Base-by-base conservation (phyloP, 2,329 filamentous ascomycete genomes). In the Sarocladium kiliense region DNA sequence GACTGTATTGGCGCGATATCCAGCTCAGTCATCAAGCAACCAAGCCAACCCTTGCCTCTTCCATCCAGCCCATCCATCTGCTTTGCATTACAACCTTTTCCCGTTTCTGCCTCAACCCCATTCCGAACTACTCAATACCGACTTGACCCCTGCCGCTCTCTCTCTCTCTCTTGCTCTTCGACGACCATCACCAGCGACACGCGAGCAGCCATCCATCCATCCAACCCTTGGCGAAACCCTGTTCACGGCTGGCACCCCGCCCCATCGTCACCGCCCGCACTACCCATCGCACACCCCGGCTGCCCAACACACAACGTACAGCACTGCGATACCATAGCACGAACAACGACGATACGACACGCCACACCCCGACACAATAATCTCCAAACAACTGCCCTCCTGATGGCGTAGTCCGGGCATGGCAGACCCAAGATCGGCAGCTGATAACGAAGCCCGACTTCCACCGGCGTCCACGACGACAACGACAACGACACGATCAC, bases 391-490 rank as follows among this genome's bases (percentile, higher is more conserved):
- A 19, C 26, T 54, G 30, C 39, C 37, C 27, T 39, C 41, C 79
- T 75, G 71, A 84, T 84, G 81, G 81, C 81, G 81, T 84, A 83
- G 81, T 81, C 77, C 65, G 69, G 71, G 71, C 79, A 84, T 84
- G 81, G 81, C 81, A 82, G 80, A 84, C 78, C 80, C 76, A 82
- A 84, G 72, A 71, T 65, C 68, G 70, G 68, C 70, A 77, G 73
- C 75, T 73, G 77, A 81, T 71, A 77, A 78, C 77, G 75, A 79
- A 74, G 74, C 73, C 76, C 77, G 73, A 74, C 75, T 76, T 71
- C 75, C 75, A 64, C 70, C 73, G 62, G 63, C 69, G 63, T 65
- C 69, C 63, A 66, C 49, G 25, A n/a, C 44, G n/a, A 16, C 44
- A 19, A 30, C 44, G 19, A 34, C 47, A 9, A 21, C 30, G 19